Percentiles rank a stretch among this genome's conserved stretches.
Evolutionary conservation across 176 grass and related monocot species (phyloP).

Genomic region (Leersia perrieri): DNA sequence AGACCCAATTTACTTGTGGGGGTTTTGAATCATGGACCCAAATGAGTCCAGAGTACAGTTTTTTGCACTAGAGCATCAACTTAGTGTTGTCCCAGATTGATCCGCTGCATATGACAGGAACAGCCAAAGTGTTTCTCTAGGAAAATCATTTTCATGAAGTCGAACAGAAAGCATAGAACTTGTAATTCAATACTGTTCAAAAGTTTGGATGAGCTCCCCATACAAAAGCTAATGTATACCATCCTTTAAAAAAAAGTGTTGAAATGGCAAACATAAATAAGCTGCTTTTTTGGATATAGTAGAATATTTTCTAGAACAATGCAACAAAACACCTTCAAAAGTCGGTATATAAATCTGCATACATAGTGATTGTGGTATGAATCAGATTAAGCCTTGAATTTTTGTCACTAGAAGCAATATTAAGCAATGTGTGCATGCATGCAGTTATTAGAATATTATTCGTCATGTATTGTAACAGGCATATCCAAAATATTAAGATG

Average conservation of each 20-base stretch:
- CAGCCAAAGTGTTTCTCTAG: background rate
- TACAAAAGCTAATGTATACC: too few relatives aligned
- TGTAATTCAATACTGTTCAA: background rate
- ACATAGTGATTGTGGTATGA: background rate
- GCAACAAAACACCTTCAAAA: slow-evolving; percentile 8
- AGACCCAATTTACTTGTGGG: slow-evolving; percentile 1
- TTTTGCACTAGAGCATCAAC: slow-evolving; percentile 25
- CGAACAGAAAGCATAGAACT: background rate
- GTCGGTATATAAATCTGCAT: background rate
- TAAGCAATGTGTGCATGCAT: background rate
- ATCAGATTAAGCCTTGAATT: background rate
- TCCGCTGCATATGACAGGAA: slow-evolving; percentile 23
- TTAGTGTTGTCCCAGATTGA: slow-evolving; percentile 25
- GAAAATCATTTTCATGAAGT: background rate
- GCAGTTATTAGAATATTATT: background rate
- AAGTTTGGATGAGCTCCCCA: background rate
- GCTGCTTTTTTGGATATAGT: background rate
- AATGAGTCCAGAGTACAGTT: slow-evolving; percentile 19
- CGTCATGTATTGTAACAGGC: background rate
- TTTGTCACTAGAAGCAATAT: background rate
- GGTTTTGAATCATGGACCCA: slow-evolving; percentile 24
- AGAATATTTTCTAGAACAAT: background rate
- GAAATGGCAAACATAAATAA: background rate
- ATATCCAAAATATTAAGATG: background rate
- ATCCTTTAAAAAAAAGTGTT: background rate